phyloP scores from a whole-genome alignment of 441 rosid species.

The Euphorbia corollata region DNA sequence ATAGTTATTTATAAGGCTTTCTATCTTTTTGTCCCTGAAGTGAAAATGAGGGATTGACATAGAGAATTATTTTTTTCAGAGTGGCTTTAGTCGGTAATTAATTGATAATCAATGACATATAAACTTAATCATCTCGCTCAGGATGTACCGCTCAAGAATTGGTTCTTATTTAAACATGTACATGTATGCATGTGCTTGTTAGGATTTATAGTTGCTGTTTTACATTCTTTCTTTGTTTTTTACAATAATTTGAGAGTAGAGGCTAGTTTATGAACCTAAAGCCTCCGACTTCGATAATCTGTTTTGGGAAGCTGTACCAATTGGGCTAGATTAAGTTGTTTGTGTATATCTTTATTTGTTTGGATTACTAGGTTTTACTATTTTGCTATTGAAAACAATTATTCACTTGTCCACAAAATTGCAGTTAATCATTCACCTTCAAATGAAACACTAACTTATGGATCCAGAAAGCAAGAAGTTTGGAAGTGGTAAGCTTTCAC shows the following conservation, averaged over 20 bases:
- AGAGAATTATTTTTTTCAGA: not conserved
- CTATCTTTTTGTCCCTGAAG: not conserved
- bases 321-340: not conserved
- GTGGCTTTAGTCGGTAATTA: not conserved
- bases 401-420: slow-evolving; percentile 7
- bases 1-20: not conserved
- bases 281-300: not conserved
- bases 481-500: slow-evolving; percentile 43
- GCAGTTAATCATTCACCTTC: slow-evolving; percentile 31
- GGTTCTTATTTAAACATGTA: not conserved
- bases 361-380: slow-evolving; percentile 3
- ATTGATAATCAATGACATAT: no score
- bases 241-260: not conserved
- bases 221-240: not conserved
- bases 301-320: not conserved
- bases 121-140: no score
- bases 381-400: not conserved
- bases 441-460: slow-evolving; percentile 36
- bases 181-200: not conserved
- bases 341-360: not conserved
- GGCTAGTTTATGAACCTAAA: not conserved
- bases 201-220: not conserved
- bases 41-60: not conserved
- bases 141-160: not conserved
- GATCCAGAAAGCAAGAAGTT: slow-evolving; percentile 55